Conservation (phyloP, 352 stramenopile genomes). For the Hyaloperonospora arabidopsidis region DNA sequence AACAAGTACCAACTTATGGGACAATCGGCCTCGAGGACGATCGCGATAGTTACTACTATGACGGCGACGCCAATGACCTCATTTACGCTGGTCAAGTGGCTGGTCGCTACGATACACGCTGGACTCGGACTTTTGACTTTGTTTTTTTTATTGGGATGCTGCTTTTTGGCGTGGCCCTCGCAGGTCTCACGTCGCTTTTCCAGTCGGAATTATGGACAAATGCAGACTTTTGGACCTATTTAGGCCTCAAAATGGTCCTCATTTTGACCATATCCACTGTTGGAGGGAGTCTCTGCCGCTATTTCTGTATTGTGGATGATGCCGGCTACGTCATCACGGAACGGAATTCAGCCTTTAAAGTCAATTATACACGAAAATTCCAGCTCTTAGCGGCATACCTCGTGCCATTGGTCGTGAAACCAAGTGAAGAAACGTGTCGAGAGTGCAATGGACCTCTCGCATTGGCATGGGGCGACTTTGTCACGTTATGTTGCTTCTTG, state of each 20-base stretch:
- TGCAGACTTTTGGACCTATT: constrained; percentile 69
- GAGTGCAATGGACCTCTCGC: constrained; percentile 47
- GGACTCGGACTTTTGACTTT: constrained; percentile 81
- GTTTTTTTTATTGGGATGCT: constrained; percentile 66
- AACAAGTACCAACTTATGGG: constrained; percentile 74
- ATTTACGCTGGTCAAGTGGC: constrained; percentile 76
- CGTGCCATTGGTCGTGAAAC: constrained; percentile 68
- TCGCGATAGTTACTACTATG: constrained; percentile 57
- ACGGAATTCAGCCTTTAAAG: constrained; percentile 74
- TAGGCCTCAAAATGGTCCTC: constrained; percentile 67
- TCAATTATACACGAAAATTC: constrained; percentile 84
- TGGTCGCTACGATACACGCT: constrained; percentile 75
- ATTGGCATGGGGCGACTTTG: constrained; percentile 76
- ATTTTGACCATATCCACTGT: constrained; percentile 79
- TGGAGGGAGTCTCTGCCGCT: constrained; percentile 69
- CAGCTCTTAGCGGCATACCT: constrained; percentile 74
- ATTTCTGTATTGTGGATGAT: constrained; percentile 77
- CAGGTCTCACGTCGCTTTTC: constrained; percentile 47
- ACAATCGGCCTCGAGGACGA: constrained; percentile 53
- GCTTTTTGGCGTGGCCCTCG: constrained; percentile 36
- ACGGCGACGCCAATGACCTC: constrained; percentile 74
- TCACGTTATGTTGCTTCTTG: constrained; percentile 74
- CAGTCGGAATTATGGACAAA: constrained; percentile 58
- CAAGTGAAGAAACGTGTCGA: constrained; percentile 35
- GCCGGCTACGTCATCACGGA: constrained; percentile 82